phyloP scores from a whole-genome alignment of 2,329 filamentous ascomycete genomes.

The Xylaria multiplex region DNA sequence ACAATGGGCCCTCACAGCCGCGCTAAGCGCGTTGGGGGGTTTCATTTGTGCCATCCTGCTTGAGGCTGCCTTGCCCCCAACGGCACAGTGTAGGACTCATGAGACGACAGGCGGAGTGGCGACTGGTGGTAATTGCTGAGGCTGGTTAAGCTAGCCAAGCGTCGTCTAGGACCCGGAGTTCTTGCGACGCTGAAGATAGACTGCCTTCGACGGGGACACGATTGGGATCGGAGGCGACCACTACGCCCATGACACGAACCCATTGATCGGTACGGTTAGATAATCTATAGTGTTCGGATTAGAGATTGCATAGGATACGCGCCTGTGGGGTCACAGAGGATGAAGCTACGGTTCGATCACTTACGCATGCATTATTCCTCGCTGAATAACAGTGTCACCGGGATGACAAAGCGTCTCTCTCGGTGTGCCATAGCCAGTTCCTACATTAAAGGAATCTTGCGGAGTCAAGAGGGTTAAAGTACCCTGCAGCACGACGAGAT shows the following conservation, averaged over 20 bases:
- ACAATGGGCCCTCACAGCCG: conserved; percentile 36
- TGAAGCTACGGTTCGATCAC: conserved; percentile 29
- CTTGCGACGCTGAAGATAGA: conserved; percentile 27
- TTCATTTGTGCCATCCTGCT: conserved; percentile 28
- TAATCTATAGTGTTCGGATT: conserved; percentile 34
- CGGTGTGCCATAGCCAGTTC: conserved; percentile 44
- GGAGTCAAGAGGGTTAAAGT: conserved; percentile 47
- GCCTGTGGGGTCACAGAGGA: background rate
- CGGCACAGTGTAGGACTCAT: conserved; percentile 33
- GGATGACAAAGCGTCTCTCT: conserved; percentile 45
- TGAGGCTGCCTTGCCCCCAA: conserved; percentile 34
- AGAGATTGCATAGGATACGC: background rate
- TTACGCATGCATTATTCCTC: conserved; percentile 50
- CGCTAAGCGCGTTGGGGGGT: conserved; percentile 41
- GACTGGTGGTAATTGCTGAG: conserved; percentile 17
- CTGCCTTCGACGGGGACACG: conserved; percentile 37
- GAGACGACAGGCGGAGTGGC: conserved; percentile 23
- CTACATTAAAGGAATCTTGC: conserved; percentile 38
- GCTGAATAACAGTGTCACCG: conserved; percentile 48
- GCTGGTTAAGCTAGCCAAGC: conserved; percentile 40
- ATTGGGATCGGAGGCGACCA: conserved; percentile 43
- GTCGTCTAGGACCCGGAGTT: conserved; percentile 34
- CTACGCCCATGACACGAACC: conserved; percentile 43
- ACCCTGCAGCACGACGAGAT: conserved; percentile 46
- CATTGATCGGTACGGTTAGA: conserved; percentile 47